Evolutionary conservation across 257 asterid species (phyloP).

Genomic region (Solanum rostratum): DNA sequence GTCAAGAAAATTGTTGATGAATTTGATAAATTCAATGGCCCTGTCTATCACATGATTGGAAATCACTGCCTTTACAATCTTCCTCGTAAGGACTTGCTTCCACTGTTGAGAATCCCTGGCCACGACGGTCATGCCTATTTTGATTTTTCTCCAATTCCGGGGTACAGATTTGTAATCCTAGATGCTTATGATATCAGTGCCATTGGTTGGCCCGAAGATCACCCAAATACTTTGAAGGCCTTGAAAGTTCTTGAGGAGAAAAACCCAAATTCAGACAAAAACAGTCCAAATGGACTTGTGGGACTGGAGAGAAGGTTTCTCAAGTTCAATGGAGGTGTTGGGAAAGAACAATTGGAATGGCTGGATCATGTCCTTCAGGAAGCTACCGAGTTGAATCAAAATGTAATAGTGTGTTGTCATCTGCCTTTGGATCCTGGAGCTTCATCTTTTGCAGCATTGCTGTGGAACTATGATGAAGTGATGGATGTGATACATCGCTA

Average conservation of each 20-base stretch:
- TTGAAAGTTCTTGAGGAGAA: slow-evolving; percentile 42
- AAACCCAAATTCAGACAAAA: slow-evolving; percentile 77
- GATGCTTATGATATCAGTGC: slow-evolving; percentile 86
- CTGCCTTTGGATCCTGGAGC: slow-evolving; percentile 62
- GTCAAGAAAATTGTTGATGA: slow-evolving; percentile 35
- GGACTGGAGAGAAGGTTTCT: slow-evolving; percentile 72
- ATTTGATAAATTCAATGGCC: slow-evolving; percentile 43
- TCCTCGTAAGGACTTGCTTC: slow-evolving; percentile 74
- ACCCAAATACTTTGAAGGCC: slow-evolving; percentile 54
- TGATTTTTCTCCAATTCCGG: slow-evolving; percentile 75
- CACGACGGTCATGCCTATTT: slow-evolving; percentile 47
- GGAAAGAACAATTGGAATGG: slow-evolving; percentile 77
- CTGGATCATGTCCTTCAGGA: slow-evolving; percentile 56
- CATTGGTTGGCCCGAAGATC: slow-evolving; percentile 81
- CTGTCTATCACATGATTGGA: slow-evolving; percentile 87
- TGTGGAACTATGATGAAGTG: slow-evolving; percentile 90
- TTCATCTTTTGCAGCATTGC: slow-evolving; percentile 39
- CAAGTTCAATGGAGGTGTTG: slow-evolving; percentile 88
- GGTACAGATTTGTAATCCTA: slow-evolving; percentile 64
- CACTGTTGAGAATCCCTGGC: slow-evolving; percentile 46
- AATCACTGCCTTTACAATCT: slow-evolving; percentile 95
- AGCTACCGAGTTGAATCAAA: slow-evolving; percentile 50
- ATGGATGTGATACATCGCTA: slow-evolving; percentile 70
- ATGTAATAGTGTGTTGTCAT: slow-evolving; percentile 67
- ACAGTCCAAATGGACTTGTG: slow-evolving; percentile 77